Conservation (phyloP, 257 asterid genomes). For the Apocynum venetum region DNA sequence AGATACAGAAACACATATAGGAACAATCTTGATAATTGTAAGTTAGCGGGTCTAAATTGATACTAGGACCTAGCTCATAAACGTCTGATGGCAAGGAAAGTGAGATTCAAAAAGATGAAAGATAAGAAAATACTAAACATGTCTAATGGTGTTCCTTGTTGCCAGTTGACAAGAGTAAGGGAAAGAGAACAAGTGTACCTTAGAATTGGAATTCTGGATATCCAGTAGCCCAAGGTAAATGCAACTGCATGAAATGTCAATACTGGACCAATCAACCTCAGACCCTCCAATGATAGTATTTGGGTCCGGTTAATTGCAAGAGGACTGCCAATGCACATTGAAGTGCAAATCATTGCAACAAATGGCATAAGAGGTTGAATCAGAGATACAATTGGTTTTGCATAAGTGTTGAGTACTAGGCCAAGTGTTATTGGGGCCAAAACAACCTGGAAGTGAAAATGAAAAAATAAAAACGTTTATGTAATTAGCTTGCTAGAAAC, state of each 20-base stretch:
- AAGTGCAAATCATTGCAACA: conserved; percentile 91
- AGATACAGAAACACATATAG: not conserved
- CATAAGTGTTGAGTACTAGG: conserved; percentile 70
- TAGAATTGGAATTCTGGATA: conserved; percentile 61
- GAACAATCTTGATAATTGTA: not conserved
- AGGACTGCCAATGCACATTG: conserved; percentile 96
- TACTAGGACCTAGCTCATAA: not conserved
- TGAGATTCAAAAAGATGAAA: not conserved
- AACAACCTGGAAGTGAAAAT: conserved; percentile 58
- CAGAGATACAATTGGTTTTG: conserved; percentile 78
- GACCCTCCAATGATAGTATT: conserved; percentile 80
- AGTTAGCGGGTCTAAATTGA: not conserved
- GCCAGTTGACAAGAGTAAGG: not conserved
- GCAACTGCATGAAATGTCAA: conserved; percentile 75
- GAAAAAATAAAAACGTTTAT: not conserved
- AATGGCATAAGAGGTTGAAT: conserved; percentile 92
- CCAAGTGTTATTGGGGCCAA: conserved; percentile 85
- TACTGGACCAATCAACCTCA: conserved; percentile 74
- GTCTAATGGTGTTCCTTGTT: not conserved
- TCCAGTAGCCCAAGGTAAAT: conserved; percentile 88
- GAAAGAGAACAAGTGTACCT: conserved; percentile 42
- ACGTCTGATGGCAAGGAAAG: not conserved
- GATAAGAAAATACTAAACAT: not conserved
- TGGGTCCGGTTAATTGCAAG: conserved; percentile 84
- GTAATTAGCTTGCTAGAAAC: not conserved